Evolutionary conservation across 2,329 filamentous ascomycete species (phyloP).

Genomic region (Pezicula rhizophila): DNA sequence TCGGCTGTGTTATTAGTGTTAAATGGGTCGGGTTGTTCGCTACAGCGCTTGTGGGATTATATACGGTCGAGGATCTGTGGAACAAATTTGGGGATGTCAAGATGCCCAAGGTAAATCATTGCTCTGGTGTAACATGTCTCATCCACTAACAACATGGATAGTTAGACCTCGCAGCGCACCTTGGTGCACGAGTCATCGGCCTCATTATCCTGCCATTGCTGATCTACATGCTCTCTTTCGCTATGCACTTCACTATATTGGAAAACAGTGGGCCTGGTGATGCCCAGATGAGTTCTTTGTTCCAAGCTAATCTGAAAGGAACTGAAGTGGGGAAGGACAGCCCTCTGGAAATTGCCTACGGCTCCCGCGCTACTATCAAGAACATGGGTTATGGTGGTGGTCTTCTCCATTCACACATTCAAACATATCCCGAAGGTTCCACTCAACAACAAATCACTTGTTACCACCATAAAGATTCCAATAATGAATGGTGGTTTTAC

Average conservation of each 20-base stretch:
- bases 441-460: conserved; percentile 95
- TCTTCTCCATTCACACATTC: conserved; percentile 90
- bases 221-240: conserved; percentile 95
- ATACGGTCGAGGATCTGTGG: conserved; percentile 96
- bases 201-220: conserved; percentile 83
- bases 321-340: conserved; percentile 93
- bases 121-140: not conserved
- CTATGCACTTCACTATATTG: conserved; percentile 86
- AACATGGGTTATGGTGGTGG: conserved; percentile 99
- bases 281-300: conserved; percentile 99
- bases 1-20: conserved; percentile 96
- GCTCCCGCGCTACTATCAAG: conserved; percentile 88
- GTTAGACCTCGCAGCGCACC: conserved; percentile 66
- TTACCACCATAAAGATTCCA: conserved; percentile 99
- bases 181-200: conserved; percentile 74
- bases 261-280: conserved; percentile 93
- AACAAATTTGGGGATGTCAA: conserved; percentile 92
- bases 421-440: conserved; percentile 93
- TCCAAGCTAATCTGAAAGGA: conserved; percentile 92
- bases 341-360: conserved; percentile 83
- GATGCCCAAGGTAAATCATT: conserved; percentile 68
- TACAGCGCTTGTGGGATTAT: conserved; percentile 88
- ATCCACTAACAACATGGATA: conserved; percentile 24
- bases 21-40: conserved; percentile 97
- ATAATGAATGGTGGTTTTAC: conserved; percentile 99